Evolutionary conservation across 1,139 yeast genomes (phyloP).

Genomic region (Suhomyces bolitotheri): DNA sequence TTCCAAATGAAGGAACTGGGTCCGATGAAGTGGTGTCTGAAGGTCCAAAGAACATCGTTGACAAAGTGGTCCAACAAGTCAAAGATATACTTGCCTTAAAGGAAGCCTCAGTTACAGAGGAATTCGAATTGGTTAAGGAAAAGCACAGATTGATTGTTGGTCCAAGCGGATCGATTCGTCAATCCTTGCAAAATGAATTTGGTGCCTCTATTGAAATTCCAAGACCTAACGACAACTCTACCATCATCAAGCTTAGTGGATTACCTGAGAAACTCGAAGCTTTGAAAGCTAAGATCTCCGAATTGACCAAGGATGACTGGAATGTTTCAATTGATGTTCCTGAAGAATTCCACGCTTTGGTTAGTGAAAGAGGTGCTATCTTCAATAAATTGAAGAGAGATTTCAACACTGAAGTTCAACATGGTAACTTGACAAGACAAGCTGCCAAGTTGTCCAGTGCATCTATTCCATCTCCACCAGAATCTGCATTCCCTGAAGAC

Average conservation of each 20-base stretch:
- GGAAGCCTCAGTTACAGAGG: slow-evolving; percentile 61
- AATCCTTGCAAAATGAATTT: slow-evolving; percentile 69
- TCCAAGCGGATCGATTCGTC: slow-evolving; percentile 75
- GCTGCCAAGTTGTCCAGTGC: slow-evolving; percentile 53
- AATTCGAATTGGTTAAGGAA: slow-evolving; percentile 65
- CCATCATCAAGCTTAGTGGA: slow-evolving; percentile 53
- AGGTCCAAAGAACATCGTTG: slow-evolving; percentile 78
- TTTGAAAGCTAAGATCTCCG: slow-evolving; percentile 55
- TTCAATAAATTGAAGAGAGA: slow-evolving; percentile 57
- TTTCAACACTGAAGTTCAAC: slow-evolving; percentile 61
- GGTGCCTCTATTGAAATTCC: slow-evolving; percentile 71
- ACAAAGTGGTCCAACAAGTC: slow-evolving; percentile 65
- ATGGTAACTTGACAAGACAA: slow-evolving; percentile 52
- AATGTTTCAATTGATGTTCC: slow-evolving; percentile 55
- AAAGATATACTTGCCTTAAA: slow-evolving; percentile 63
- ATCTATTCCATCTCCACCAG: slow-evolving; percentile 50
- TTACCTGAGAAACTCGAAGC: slow-evolving; percentile 60
- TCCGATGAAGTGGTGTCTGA: slow-evolving; percentile 61
- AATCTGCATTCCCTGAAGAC: slow-evolving; percentile 48
- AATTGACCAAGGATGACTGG: slow-evolving; percentile 57
- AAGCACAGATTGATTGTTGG: slow-evolving; percentile 82
- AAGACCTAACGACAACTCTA: slow-evolving; percentile 51
- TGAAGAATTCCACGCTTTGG: slow-evolving; percentile 54
- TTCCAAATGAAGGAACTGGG: slow-evolving; percentile 75
- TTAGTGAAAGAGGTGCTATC: slow-evolving; percentile 69